Evolutionary conservation across 345 rosid genomes (phyloP), one percentile per base, ranked within the genome.

Genomic region (Mangifera indica): DNA sequence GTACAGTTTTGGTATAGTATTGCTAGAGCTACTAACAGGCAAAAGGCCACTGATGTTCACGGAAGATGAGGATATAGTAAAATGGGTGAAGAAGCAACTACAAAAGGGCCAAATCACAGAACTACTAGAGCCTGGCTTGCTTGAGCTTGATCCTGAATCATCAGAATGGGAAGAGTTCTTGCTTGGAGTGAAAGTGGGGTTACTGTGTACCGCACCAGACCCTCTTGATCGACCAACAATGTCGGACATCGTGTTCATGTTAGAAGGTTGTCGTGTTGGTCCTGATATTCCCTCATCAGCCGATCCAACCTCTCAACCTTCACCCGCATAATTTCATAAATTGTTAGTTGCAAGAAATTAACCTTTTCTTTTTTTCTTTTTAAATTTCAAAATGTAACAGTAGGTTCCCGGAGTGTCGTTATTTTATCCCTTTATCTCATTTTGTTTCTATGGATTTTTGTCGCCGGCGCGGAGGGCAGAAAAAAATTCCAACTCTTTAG

Each of bases 111-210:
- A 90, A 77, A 84, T 95, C 13, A 78, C 90, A 2, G 98, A 95
- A 78, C 80, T 95, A 63, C 68, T 92, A 0, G 99, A 95, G 44
- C 98, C 99, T 0, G 99, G 99, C 0, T 74, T 95, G 74, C 92
- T 95, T 3, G 98, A 95, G 72, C 87, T 92, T 0, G 99, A 95
- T 74, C 96, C 98, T 0, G 99, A 95, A 71, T 89, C 98, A 49
- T 92, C 99, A 0, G 99, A 95, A 76, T 95, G 99, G 99, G 99
- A 92, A 82, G 99, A 95, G 79, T 92, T 95, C 71, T 76, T 95
- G 61, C 84, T 95, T 13, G 98, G 99, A 24, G 85, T 95, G 10
- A 95, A 95, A 89, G 99, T 95, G 0, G 99, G 97, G 56, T 82
- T 95, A 13, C 88, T 95, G 1, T 95, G 98, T 83, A 87, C 99